A percentile compares a stretch with the other conserved stretches of the same genome.
phyloP scores from a whole-genome alignment of 192 early-diverging fungal genomes.

The Backusella macrospora region DNA sequence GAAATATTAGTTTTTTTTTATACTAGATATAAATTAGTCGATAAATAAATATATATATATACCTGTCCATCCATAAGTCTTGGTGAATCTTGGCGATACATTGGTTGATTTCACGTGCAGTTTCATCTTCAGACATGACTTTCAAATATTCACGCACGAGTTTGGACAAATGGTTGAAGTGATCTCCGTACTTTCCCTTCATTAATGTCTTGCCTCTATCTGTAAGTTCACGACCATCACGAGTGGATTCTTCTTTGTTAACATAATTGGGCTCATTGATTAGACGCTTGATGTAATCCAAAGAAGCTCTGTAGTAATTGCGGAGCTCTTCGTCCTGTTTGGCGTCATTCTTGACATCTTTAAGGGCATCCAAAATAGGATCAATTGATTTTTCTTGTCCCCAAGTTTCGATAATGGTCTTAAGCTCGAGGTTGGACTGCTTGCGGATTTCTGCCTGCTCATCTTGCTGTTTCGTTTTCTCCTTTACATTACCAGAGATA shows the following conservation, averaged over 20 bases:
- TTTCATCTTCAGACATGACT: conserved; percentile 36
- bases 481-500: neutral
- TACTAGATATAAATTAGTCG: neutral
- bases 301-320: conserved; percentile 27
- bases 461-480: neutral
- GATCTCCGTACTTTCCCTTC: conserved; percentile 35
- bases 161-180: conserved; percentile 27
- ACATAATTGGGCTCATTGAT: conserved; percentile 43
- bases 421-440: conserved; percentile 38
- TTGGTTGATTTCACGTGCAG: conserved; percentile 30
- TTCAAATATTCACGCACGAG: conserved; percentile 30
- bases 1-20: neutral
- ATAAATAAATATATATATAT: neutral
- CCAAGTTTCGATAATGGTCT: conserved; percentile 47
- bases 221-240: conserved; percentile 30
- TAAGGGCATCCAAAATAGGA: conserved; percentile 33
- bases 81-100: conserved; percentile 37
- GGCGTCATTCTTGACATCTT: conserved; percentile 32
- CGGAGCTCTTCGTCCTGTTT: conserved; percentile 35
- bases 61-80: conserved; percentile 44
- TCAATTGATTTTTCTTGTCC: conserved; percentile 45
- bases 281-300: conserved; percentile 30
- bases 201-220: conserved; percentile 28
- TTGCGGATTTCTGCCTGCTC: conserved; percentile 23
- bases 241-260: conserved; percentile 25